phyloP scores from a whole-genome alignment of 305 asterid genomes.

The Plantago coronopus region DNA sequence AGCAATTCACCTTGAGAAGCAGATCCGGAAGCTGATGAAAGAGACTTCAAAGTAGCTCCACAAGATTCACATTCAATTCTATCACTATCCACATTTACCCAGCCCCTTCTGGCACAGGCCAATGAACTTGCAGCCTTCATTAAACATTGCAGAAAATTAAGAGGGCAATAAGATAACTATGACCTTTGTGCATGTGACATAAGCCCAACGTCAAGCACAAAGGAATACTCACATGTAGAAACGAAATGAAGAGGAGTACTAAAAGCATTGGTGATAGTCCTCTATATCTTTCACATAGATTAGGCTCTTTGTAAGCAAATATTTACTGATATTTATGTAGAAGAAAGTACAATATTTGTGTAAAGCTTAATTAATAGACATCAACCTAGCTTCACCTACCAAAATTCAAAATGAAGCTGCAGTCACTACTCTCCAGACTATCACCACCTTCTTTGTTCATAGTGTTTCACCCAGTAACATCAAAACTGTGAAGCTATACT shows the following conservation, averaged over 20 bases:
- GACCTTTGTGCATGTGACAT: constrained; percentile 10
- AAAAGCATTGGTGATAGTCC: neutral
- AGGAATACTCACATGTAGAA: constrained; percentile 15
- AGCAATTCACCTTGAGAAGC: constrained; percentile 68
- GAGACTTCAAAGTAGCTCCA: constrained; percentile 64
- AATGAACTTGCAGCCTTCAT: constrained; percentile 83
- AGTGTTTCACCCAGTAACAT: no score
- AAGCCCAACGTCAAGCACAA: constrained; percentile 17
- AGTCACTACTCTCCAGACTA: no score
- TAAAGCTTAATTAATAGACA: neutral
- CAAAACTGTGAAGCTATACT: no score
- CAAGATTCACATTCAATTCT: constrained; percentile 93
- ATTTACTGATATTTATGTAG: neutral
- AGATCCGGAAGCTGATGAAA: constrained; percentile 57
- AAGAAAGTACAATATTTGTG: neutral
- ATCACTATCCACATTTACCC: constrained; percentile 90
- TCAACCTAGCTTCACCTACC: neutral
- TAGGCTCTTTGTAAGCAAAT: neutral
- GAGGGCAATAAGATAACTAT: constrained; percentile 18
- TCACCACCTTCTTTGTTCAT: no score
- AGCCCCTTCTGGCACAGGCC: constrained; percentile 98
- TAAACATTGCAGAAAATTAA: constrained; percentile 22
- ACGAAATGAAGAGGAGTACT: neutral
- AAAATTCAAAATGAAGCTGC: no score
- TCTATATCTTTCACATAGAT: neutral